These are phyloP conservation scores for Zalaria obscura DNA, from an alignment of 2,329 filamentous ascomycete species.

Conservation along the genomic window DNA sequence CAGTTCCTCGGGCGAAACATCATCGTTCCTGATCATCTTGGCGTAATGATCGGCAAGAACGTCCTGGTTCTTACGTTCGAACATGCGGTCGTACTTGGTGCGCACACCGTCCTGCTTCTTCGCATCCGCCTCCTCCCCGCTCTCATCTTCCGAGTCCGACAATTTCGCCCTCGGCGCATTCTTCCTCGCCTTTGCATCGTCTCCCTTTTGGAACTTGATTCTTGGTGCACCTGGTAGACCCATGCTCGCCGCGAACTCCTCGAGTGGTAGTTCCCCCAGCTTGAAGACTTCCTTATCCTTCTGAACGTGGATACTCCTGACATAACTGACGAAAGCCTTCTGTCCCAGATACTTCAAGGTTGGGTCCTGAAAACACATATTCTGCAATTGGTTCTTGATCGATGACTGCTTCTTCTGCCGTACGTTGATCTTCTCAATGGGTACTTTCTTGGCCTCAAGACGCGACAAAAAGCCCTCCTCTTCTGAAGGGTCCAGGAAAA, in stretches of 20 bases:
- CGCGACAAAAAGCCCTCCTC: slow-evolving; percentile 81
- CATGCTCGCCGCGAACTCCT: slow-evolving; percentile 71
- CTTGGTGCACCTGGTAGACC: slow-evolving; percentile 83
- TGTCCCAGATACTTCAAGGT: slow-evolving; percentile 91
- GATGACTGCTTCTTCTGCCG: slow-evolving; percentile 79
- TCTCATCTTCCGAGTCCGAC: slow-evolving; percentile 44
- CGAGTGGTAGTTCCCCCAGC: slow-evolving; percentile 66
- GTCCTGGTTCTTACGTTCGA: slow-evolving; percentile 90
- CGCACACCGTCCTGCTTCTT: slow-evolving; percentile 58
- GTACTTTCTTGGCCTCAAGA: slow-evolving; percentile 78
- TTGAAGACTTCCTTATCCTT: slow-evolving; percentile 88
- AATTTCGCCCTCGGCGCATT: slow-evolving; percentile 62
- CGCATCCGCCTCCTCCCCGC: slow-evolving; percentile 38
- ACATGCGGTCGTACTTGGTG: slow-evolving; percentile 97
- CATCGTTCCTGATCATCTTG: slow-evolving; percentile 60
- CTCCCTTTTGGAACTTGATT: slow-evolving; percentile 85
- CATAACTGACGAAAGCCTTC: slow-evolving; percentile 88
- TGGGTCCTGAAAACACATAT: slow-evolving; percentile 89
- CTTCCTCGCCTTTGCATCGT: slow-evolving; percentile 75
- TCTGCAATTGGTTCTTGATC: slow-evolving; percentile 74
- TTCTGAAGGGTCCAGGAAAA: slow-evolving; percentile 87
- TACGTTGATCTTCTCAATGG: slow-evolving; percentile 74
- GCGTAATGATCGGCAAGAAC: slow-evolving; percentile 88
- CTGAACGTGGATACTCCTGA: slow-evolving; percentile 71
- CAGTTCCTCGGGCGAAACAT: slow-evolving; percentile 19